Evolutionary conservation across 352 stramenopile species (phyloP).

Genomic region (Pythium biforme): DNA sequence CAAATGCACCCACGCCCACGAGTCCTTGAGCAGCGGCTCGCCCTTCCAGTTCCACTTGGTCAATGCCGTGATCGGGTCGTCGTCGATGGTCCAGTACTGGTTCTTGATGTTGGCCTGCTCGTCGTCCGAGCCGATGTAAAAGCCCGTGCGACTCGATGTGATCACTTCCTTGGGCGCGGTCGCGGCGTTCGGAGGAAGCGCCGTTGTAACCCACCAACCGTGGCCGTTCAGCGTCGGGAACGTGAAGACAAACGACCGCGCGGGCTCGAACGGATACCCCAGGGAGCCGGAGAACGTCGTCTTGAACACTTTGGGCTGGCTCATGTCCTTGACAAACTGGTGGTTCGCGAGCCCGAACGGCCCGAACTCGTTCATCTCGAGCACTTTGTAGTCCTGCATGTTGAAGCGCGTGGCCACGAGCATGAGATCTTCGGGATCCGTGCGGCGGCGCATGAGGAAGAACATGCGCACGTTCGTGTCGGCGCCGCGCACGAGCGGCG

Average conservation of each 20-base stretch:
- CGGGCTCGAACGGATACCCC: slow-evolving; percentile 15
- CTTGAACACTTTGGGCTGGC: neutral
- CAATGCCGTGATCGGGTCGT: neutral
- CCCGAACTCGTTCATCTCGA: slow-evolving; percentile 8
- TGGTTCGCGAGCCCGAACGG: slow-evolving; percentile 1
- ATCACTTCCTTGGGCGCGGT: neutral
- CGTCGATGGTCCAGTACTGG: slow-evolving; percentile 4
- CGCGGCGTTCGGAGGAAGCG: neutral
- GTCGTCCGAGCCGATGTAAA: slow-evolving; percentile 7
- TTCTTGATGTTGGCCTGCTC: slow-evolving; percentile 24
- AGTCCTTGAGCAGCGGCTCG: slow-evolving; percentile 29
- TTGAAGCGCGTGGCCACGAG: slow-evolving; percentile 17
- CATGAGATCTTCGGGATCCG: slow-evolving; percentile 5
- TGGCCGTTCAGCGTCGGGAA: neutral
- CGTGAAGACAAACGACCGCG: neutral
- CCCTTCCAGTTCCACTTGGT: slow-evolving; percentile 27
- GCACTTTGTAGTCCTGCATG: slow-evolving; percentile 14
- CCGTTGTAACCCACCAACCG: slow-evolving; percentile 10
- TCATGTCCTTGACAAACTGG: slow-evolving; percentile 12
- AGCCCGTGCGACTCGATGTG: slow-evolving; percentile 13
- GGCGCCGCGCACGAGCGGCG: slow-evolving; percentile 18
- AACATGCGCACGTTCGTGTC: slow-evolving; percentile 8
- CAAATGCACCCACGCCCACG: slow-evolving; percentile 48
- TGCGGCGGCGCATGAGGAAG: slow-evolving; percentile 16
- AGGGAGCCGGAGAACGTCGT: neutral